phyloP scores from a whole-genome alignment of 441 rosid species.

The Biscutella auriculata region DNA sequence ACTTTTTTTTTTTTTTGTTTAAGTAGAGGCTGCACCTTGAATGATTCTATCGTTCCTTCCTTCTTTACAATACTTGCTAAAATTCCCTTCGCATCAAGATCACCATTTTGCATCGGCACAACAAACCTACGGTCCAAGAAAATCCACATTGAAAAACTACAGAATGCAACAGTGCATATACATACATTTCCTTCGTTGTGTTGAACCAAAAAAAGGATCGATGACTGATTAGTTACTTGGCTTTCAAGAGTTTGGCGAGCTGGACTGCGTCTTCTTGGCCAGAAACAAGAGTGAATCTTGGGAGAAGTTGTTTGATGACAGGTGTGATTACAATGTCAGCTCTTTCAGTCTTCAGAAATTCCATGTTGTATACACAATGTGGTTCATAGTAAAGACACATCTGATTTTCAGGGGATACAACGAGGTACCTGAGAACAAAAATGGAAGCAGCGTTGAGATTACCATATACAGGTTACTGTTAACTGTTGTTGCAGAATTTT shows the following conservation, averaged over 20 bases:
- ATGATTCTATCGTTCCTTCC: slow-evolving; percentile 73
- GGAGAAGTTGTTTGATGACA: slow-evolving; percentile 85
- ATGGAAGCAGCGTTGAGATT: background rate
- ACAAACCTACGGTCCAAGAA: slow-evolving; percentile 33
- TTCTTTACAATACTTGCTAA: slow-evolving; percentile 40
- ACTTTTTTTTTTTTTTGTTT: background rate
- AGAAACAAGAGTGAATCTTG: slow-evolving; percentile 67
- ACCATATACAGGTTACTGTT: background rate
- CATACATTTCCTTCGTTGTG: too few relatives aligned
- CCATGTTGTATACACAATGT: slow-evolving; percentile 59
- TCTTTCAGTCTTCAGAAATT: slow-evolving; percentile 39
- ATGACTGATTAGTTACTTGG: slow-evolving; percentile 42
- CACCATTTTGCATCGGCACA: slow-evolving; percentile 80
- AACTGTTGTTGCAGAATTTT: background rate
- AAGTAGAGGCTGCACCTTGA: slow-evolving; percentile 38
- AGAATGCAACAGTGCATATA: background rate
- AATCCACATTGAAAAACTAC: background rate
- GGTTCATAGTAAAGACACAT: slow-evolving; percentile 78
- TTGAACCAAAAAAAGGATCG: background rate
- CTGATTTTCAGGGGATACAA: slow-evolving; percentile 42
- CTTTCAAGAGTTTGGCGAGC: slow-evolving; percentile 62
- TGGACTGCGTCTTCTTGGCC: slow-evolving; percentile 92
- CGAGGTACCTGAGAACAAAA: slow-evolving; percentile 40
- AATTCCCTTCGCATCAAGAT: slow-evolving; percentile 63
- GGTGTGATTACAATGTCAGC: slow-evolving; percentile 85